phyloP scores from a whole-genome alignment of 345 rosid genomes.

The Abelmoschus esculentus region DNA sequence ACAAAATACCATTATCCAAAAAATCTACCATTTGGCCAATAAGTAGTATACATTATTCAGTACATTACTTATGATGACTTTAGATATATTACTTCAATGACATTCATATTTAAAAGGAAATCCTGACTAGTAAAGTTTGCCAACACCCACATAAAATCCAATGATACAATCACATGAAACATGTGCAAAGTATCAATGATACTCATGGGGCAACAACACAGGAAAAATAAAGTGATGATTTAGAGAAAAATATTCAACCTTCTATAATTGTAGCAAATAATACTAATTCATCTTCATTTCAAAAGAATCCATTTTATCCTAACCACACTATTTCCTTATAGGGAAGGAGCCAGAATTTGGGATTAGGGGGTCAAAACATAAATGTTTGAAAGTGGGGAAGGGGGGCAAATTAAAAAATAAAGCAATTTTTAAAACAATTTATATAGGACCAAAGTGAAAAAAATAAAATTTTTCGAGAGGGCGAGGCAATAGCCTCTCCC shows the following conservation, averaged over 20 bases:
- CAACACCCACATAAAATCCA: background rate
- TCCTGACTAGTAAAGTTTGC: background rate
- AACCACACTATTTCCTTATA: background rate
- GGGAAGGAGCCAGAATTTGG: no score
- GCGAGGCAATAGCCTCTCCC: no score
- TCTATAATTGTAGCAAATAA: background rate
- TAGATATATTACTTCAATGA: background rate
- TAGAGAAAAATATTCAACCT: background rate
- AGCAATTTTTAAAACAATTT: no score
- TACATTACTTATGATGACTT: background rate
- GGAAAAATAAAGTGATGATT: background rate
- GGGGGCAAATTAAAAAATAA: no score
- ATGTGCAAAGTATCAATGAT: background rate
- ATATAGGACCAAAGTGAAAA: no score
- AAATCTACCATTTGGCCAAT: background rate
- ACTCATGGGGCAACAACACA: background rate
- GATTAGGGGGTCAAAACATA: no score
- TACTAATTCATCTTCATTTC: background rate
- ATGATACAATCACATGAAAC: background rate
- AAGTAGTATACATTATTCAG: background rate
- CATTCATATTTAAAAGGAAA: background rate
- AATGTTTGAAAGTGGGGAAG: no score
- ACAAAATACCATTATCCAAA: background rate
- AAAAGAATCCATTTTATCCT: background rate
- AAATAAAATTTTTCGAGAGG: no score